phyloP scores from a whole-genome alignment of 306 rosid genomes.

The Amphicarpaea edgeworthii region DNA sequence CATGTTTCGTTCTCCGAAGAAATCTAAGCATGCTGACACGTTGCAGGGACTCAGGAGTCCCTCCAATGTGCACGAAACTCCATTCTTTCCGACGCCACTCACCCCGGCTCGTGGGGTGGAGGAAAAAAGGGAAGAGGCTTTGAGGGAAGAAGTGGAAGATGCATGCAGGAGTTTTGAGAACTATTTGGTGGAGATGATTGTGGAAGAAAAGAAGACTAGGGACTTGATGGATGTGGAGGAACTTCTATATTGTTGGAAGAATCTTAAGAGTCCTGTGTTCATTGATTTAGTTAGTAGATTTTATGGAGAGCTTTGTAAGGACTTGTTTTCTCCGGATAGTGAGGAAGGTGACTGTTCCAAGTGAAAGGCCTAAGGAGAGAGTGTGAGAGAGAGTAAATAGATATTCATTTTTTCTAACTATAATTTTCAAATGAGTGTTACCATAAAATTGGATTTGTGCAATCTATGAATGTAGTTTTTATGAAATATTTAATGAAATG shows the following conservation, averaged over 20 bases:
- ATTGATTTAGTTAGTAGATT: conserved; percentile 80
- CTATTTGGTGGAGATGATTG: conserved; percentile 87
- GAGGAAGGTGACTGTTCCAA: conserved; percentile 45
- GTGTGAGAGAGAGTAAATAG: conserved; percentile 23
- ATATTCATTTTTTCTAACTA: not conserved
- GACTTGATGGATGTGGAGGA: conserved; percentile 90
- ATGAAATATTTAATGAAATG: conserved; percentile 6
- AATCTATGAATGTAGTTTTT: conserved; percentile 13
- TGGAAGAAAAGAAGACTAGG: conserved; percentile 78
- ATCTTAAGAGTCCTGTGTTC: conserved; percentile 76
- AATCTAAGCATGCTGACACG: conserved; percentile 42
- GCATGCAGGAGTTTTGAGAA: conserved; percentile 93
- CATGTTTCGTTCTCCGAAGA: conserved; percentile 51
- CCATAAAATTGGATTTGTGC: conserved; percentile 13
- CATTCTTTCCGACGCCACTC: conserved; percentile 58
- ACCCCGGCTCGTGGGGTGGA: conserved; percentile 51
- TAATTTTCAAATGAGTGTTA: not conserved
- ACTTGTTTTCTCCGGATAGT: conserved; percentile 67
- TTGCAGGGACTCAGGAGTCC: conserved; percentile 44
- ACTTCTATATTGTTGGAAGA: conserved; percentile 86
- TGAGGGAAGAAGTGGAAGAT: conserved; percentile 64
- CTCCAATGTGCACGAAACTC: conserved; percentile 47
- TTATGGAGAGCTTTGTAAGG: conserved; percentile 93
- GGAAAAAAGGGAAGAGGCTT: conserved; percentile 35
- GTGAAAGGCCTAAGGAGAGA: conserved; percentile 33